Evolutionary conservation across 306 rosid genomes (phyloP).

Genomic region (Sicyos baderoa): DNA sequence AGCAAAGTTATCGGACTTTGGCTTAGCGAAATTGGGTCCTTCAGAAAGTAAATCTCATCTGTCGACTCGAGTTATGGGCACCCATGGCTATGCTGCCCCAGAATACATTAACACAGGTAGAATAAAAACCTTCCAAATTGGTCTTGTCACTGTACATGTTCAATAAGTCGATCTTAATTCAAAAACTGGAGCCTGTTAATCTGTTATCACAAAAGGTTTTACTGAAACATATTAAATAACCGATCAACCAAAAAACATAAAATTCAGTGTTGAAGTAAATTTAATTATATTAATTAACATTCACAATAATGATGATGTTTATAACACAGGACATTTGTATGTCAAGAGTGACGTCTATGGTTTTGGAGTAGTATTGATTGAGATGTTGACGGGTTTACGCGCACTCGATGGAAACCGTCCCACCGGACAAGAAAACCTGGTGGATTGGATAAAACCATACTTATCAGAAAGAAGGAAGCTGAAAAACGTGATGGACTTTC

Average conservation of each 20-base stretch:
- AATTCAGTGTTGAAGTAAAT: too few relatives aligned
- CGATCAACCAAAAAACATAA: too few relatives aligned
- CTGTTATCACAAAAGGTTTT: too few relatives aligned
- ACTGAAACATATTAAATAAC: too few relatives aligned
- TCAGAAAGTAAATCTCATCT: constrained; percentile 92
- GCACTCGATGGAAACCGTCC: constrained; percentile 75
- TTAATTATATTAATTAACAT: too few relatives aligned
- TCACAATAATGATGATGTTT: constrained; percentile 5
- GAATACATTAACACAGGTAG: constrained; percentile 86
- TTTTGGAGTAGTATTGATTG: constrained; percentile 85
- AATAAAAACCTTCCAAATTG: constrained; percentile 1
- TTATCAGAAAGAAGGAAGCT: constrained; percentile 58
- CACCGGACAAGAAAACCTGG: constrained; percentile 48
- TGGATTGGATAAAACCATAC: constrained; percentile 74
- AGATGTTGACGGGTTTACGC: constrained; percentile 61
- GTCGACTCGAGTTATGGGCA: constrained; percentile 94
- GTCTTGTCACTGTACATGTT: neutral
- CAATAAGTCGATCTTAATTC: neutral
- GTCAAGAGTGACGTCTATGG: constrained; percentile 90
- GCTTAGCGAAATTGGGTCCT: constrained; percentile 94
- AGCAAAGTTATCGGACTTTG: constrained; percentile 94
- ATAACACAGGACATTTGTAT: constrained; percentile 67
- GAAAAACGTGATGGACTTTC: constrained; percentile 62
- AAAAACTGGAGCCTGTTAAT: neutral
- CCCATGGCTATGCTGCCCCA: constrained; percentile 95